These are phyloP conservation scores for Ceratorhiza oryzae-sativae DNA, from an alignment of 1,284 basidiomycete genomes.

Conservation along the genomic window DNA sequence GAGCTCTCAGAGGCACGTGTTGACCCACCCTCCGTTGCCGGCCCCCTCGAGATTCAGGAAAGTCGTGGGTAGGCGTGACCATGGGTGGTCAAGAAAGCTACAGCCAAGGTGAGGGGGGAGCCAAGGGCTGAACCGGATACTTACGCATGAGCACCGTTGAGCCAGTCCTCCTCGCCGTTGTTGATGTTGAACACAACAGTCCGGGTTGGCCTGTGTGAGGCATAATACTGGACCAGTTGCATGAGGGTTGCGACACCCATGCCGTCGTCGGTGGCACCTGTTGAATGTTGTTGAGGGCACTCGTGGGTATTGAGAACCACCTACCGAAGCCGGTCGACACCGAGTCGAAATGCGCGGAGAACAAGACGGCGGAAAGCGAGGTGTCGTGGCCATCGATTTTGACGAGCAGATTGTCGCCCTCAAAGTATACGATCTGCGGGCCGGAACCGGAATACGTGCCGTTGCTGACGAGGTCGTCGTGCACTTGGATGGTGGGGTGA, in stretches of 20 bases:
- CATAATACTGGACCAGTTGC: constrained; percentile 68
- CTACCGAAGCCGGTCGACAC: constrained; percentile 70
- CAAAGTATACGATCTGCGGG: constrained; percentile 62
- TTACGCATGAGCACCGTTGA: constrained; percentile 73
- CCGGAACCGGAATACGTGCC: constrained; percentile 56
- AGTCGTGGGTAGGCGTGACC: constrained; percentile 66
- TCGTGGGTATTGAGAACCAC: background rate
- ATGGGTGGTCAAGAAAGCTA: constrained; percentile 74
- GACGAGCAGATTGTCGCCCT: constrained; percentile 74
- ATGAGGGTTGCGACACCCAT: constrained; percentile 74
- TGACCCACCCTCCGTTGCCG: constrained; percentile 71
- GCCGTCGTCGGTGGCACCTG: constrained; percentile 73
- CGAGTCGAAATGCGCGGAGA: constrained; percentile 79
- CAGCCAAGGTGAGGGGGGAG: background rate
- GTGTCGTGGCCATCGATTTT: constrained; percentile 66
- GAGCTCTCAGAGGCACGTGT: no score
- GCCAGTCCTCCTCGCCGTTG: constrained; percentile 78
- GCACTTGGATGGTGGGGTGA: constrained; percentile 57
- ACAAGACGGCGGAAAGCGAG: constrained; percentile 62
- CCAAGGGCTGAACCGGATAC: constrained; percentile 44
- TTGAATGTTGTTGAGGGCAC: background rate
- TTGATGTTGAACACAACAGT: constrained; percentile 82
- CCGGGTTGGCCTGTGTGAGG: constrained; percentile 59
- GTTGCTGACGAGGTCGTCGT: constrained; percentile 65
- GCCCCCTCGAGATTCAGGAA: constrained; percentile 85